Conservation (phyloP, 2,329 filamentous ascomycete species). For the Arthrobotrys sinensis region DNA sequence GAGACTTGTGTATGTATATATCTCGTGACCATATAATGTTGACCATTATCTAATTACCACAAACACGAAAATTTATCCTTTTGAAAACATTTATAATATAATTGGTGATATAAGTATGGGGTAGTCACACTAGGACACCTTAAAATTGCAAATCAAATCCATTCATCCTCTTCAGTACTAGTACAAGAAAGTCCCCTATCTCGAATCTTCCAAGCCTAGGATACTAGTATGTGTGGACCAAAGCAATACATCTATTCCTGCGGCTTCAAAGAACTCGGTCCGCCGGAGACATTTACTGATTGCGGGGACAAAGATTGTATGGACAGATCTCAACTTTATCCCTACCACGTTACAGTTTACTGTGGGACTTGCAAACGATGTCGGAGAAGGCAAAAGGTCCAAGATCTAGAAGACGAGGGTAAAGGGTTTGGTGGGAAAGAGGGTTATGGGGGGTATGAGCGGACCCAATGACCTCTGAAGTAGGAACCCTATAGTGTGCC, state of each 20-base stretch:
- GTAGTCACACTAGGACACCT: too few relatives aligned
- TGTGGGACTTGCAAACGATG: constrained; percentile 46
- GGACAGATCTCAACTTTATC: constrained; percentile 23
- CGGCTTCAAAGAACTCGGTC: constrained; percentile 39
- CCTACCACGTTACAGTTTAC: constrained; percentile 15
- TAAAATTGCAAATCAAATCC: too few relatives aligned
- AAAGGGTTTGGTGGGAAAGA: constrained; percentile 35
- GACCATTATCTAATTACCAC: too few relatives aligned
- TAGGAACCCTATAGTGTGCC: too few relatives aligned
- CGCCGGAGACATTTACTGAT: constrained; percentile 11
- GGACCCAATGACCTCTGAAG: constrained; percentile 15
- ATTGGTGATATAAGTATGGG: too few relatives aligned
- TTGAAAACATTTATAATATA: background rate
- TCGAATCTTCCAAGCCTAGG: background rate
- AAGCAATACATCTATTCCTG: constrained; percentile 42
- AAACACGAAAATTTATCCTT: too few relatives aligned
- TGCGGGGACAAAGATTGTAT: constrained; percentile 22
- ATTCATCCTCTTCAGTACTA: too few relatives aligned
- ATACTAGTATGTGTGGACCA: constrained; percentile 43
- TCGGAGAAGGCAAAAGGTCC: constrained; percentile 2
- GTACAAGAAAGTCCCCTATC: too few relatives aligned
- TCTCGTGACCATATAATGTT: background rate
- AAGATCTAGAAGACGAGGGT: constrained; percentile 32
- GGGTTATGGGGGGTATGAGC: constrained; percentile 46
- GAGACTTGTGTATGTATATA: background rate